Conservation (phyloP, 352 stramenopile species). For the Pythium biforme region DNA sequence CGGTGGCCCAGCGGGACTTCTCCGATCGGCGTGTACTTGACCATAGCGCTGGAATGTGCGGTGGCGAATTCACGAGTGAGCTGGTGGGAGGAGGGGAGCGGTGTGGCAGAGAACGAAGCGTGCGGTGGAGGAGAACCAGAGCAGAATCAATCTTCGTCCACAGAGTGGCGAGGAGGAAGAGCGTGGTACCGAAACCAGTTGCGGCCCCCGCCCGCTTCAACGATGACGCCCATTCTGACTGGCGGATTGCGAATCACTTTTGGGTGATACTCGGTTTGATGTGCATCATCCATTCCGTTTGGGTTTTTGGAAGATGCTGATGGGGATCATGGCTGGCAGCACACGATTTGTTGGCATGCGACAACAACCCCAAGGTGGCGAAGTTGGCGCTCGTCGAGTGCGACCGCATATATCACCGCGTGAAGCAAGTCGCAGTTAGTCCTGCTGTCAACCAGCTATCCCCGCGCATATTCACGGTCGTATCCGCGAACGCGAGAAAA, state of each 20-base stretch:
- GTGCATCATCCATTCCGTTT: too few relatives aligned
- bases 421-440: too few relatives aligned
- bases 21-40: conserved; percentile 25
- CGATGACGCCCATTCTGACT: background rate
- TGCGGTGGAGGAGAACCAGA: background rate
- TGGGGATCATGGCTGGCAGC: too few relatives aligned
- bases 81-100: background rate
- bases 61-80: background rate
- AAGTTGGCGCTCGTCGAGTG: too few relatives aligned
- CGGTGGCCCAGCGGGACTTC: conserved; percentile 24
- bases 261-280: too few relatives aligned
- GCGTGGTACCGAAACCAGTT: background rate
- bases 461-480: too few relatives aligned
- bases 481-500: too few relatives aligned
- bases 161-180: background rate
- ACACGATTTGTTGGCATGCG: too few relatives aligned
- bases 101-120: background rate
- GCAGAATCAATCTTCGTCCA: background rate
- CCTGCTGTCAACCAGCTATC: too few relatives aligned
- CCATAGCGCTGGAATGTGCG: background rate
- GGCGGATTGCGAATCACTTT: background rate
- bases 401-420: too few relatives aligned
- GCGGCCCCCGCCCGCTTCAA: background rate
- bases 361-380: too few relatives aligned
- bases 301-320: too few relatives aligned